These are phyloP conservation scores for Solanum lycopersicoides DNA, from an alignment of 257 asterid genomes.

Conservation along the genomic window DNA sequence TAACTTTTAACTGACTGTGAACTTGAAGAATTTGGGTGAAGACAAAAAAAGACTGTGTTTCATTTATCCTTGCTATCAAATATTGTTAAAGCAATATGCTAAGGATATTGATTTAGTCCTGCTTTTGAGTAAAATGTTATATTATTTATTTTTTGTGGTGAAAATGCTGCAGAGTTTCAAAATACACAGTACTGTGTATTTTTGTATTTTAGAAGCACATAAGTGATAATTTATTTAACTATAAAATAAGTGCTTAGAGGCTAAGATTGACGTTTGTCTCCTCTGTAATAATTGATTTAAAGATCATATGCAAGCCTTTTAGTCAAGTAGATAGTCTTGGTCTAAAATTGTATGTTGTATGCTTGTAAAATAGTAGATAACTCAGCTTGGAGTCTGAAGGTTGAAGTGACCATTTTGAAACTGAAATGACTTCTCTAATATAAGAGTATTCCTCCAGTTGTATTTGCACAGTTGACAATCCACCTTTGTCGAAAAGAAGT, in stretches of 20 bases:
- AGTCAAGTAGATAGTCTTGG: background rate
- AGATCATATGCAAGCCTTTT: background rate
- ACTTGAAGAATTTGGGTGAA: no score
- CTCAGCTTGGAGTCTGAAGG: background rate
- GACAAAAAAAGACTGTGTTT: background rate
- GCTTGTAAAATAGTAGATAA: background rate
- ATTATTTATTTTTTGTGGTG: background rate
- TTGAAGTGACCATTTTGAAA: background rate
- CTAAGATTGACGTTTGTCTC: background rate
- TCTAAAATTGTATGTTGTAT: background rate
- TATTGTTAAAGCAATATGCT: background rate
- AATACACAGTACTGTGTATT: no score
- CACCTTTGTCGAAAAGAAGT: background rate
- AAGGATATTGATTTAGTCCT: background rate
- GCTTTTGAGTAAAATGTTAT: background rate
- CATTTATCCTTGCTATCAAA: background rate
- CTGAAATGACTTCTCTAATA: background rate
- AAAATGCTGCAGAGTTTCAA: background rate
- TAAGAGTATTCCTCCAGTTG: background rate
- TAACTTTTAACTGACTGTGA: background rate
- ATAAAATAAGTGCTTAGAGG: background rate
- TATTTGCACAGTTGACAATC: background rate
- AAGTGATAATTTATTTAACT: background rate
- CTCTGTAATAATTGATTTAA: background rate
- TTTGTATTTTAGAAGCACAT: no score